phyloP scores from a whole-genome alignment of 1,139 yeast species.

The Scheffersomyces parashehatae region DNA sequence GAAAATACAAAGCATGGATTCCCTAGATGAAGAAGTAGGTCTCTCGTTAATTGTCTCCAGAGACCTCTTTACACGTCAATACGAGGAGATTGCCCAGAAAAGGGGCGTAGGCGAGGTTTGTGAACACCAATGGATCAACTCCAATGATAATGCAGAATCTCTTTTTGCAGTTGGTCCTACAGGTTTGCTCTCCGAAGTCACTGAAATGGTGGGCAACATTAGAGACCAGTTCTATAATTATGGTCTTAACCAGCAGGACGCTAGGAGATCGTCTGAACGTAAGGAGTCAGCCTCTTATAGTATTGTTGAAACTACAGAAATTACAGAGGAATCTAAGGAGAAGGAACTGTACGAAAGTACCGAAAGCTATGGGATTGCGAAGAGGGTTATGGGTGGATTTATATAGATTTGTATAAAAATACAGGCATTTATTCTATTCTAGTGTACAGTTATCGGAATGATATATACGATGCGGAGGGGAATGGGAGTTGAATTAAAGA shows the following conservation, averaged over 20 bases:
- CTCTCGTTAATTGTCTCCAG: conserved; percentile 35
- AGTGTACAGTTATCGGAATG: too few species aligned
- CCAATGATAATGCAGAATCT: conserved; percentile 47
- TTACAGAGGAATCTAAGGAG: too few species aligned
- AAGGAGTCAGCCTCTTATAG: too few species aligned
- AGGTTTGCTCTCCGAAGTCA: conserved; percentile 63
- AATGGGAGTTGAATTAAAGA: too few species aligned
- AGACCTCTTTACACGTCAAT: conserved; percentile 36
- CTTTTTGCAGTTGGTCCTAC: conserved; percentile 71
- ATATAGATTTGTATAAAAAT: conserved; percentile 5
- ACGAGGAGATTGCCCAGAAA: conserved; percentile 32
- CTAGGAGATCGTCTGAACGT: background rate
- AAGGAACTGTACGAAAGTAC: background rate
- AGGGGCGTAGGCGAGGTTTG: conserved; percentile 13
- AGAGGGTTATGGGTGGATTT: conserved; percentile 13
- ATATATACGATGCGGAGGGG: too few species aligned
- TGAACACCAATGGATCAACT: conserved; percentile 53
- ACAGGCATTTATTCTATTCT: too few species aligned
- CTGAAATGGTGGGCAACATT: conserved; percentile 48
- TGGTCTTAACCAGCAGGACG: conserved; percentile 8
- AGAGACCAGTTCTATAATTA: conserved; percentile 39
- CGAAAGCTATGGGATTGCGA: background rate
- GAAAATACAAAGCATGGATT: conserved; percentile 11
- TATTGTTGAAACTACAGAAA: too few species aligned
- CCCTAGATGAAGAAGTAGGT: conserved; percentile 29